Conservation (phyloP, 2,329 filamentous ascomycete genomes). For the Sporothrix brunneoviolacea region DNA sequence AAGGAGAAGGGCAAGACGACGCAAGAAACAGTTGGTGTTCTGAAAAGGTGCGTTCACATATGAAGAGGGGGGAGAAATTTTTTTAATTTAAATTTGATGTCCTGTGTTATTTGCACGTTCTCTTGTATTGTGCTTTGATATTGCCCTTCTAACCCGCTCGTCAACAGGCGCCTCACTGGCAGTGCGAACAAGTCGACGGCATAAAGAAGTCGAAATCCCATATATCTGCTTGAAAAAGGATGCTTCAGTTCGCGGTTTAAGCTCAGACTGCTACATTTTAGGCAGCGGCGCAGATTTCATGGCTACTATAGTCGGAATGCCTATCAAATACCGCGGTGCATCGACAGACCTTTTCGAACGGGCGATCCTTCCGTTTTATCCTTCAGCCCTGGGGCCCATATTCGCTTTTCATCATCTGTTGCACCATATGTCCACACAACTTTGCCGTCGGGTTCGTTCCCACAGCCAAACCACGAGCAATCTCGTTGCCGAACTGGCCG, state of each 20-base stretch:
- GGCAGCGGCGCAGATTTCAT: no score
- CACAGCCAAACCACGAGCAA: constrained; percentile 58
- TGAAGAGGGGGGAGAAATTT: not conserved
- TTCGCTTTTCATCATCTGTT: constrained; percentile 63
- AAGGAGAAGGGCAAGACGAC: constrained; percentile 50
- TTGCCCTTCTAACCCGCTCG: constrained; percentile 1
- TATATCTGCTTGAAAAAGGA: not conserved
- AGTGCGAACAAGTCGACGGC: not conserved
- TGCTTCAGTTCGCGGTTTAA: no score
- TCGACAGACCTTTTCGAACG: no score
- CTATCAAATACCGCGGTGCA: no score
- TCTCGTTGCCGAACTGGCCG: constrained; percentile 58
- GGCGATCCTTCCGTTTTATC: not conserved
- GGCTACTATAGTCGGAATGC: no score
- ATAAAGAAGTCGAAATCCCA: not conserved
- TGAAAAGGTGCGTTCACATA: constrained; percentile 36
- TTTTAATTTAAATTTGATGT: not conserved
- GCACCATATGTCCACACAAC: constrained; percentile 62
- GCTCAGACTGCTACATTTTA: no score
- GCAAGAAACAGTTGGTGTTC: constrained; percentile 42
- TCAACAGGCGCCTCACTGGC: constrained; percentile 11
- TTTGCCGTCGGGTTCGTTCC: constrained; percentile 63
- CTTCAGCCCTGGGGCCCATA: constrained; percentile 46
- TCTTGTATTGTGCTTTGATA: no score
- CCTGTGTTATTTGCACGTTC: no score